A percentile compares a stretch with the other conserved stretches of the same genome.
These are phyloP conservation scores for Tylopilus sp. DNA, from an alignment of 768 basidiomycete species.

Conservation along the genomic window DNA sequence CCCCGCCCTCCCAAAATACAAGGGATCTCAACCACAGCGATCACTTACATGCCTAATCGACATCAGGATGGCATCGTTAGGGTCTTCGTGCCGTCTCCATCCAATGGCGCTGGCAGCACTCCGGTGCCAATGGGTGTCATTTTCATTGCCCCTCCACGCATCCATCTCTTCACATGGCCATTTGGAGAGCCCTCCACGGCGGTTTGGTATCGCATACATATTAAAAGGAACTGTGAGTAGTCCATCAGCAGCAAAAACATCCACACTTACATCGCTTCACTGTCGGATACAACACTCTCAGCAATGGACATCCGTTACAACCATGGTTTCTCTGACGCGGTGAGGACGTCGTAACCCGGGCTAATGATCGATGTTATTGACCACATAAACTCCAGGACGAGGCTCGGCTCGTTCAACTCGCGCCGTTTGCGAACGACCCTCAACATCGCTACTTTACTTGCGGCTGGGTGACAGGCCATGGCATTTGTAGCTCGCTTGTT, in stretches of 20 bases:
- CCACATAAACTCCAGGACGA: conserved; percentile 5
- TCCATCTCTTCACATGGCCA: conserved; percentile 14
- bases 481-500: conserved; percentile 3
- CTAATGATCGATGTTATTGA: conserved; percentile 1
- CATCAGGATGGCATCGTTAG: conserved; percentile 9
- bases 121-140: conserved; percentile 14
- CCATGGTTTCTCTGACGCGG: conserved; percentile 4
- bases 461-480: conserved; percentile 6
- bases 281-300: neutral
- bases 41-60: conserved; percentile 1
- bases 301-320: conserved; percentile 11
- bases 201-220: conserved; percentile 18
- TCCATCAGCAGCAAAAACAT: conserved; percentile 5
- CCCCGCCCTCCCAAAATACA: conserved; percentile 4
- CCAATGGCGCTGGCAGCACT: conserved; percentile 9
- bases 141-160: conserved; percentile 14
- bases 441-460: conserved; percentile 13
- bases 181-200: conserved; percentile 20
- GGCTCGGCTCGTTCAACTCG: neutral
- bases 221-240: neutral
- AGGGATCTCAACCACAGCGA: conserved; percentile 1
- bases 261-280: neutral
- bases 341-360: neutral
- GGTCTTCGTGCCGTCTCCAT: conserved; percentile 10
- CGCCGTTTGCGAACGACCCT: neutral